Evolutionary conservation across 2,329 filamentous ascomycete genomes (phyloP).

Genomic region (Hypoxylon sp.): DNA sequence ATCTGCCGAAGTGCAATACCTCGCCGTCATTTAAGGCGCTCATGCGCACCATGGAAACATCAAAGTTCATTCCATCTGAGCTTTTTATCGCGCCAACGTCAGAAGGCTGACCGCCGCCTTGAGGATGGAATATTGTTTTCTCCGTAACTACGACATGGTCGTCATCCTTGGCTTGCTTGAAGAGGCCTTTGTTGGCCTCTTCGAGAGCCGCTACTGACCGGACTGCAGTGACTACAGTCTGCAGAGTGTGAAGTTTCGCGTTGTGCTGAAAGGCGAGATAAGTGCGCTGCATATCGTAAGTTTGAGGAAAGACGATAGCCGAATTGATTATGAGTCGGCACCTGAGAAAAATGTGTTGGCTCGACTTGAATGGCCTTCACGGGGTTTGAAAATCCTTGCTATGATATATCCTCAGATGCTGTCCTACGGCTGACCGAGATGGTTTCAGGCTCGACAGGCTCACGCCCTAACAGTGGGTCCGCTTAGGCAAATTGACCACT

Average conservation of each 20-base stretch:
- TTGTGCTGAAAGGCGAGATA: slow-evolving; percentile 57
- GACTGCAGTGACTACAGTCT: slow-evolving; percentile 57
- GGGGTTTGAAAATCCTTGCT: not conserved
- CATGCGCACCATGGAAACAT: slow-evolving; percentile 70
- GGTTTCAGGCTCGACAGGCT: slow-evolving; percentile 30
- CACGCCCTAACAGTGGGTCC: slow-evolving; percentile 36
- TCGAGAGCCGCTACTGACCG: slow-evolving; percentile 64
- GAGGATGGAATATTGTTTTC: slow-evolving; percentile 80
- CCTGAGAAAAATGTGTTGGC: slow-evolving; percentile 4
- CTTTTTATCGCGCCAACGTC: slow-evolving; percentile 71
- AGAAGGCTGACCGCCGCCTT: slow-evolving; percentile 80
- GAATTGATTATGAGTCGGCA: slow-evolving; percentile 4
- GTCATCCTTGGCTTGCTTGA: slow-evolving; percentile 66
- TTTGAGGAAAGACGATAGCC: slow-evolving; percentile 2
- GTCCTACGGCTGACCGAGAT: slow-evolving; percentile 16
- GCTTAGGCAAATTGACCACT: slow-evolving; percentile 25
- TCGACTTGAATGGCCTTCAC: not conserved
- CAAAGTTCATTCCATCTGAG: slow-evolving; percentile 56
- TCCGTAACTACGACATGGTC: slow-evolving; percentile 71
- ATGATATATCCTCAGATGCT: slow-evolving; percentile 13
- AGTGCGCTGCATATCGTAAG: slow-evolving; percentile 54
- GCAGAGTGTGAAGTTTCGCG: slow-evolving; percentile 51
- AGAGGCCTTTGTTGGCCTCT: slow-evolving; percentile 65
- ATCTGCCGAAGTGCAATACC: slow-evolving; percentile 76
- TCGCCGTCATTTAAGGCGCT: slow-evolving; percentile 63